Conservation (phyloP, 108 stramenopile species). For the Aurantiochytrium sp. region DNA sequence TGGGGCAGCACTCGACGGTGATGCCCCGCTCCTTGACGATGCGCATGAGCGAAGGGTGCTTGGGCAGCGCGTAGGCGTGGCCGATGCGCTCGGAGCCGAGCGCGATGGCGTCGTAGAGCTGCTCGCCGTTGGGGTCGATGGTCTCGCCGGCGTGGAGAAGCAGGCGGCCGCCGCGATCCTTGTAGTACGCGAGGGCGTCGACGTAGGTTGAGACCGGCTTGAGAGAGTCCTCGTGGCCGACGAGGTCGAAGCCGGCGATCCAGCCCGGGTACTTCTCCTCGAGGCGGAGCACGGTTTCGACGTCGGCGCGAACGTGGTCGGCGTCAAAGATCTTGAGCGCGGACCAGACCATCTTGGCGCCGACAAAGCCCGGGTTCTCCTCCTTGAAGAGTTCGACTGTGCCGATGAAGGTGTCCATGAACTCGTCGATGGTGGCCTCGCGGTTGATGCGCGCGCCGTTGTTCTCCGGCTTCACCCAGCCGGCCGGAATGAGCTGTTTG, state of each 20-base stretch:
- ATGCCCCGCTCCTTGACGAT: slow-evolving; percentile 6
- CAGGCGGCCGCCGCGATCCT: slow-evolving; percentile 13
- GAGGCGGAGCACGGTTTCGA: not conserved
- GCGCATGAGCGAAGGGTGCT: slow-evolving; percentile 1
- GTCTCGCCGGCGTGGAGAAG: slow-evolving; percentile 23
- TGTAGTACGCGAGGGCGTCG: slow-evolving; percentile 15
- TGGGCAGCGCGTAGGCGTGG: slow-evolving; percentile 30
- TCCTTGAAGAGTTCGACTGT: not conserved
- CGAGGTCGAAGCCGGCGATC: slow-evolving; percentile 14
- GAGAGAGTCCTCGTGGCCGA: not conserved
- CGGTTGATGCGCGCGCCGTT: not conserved
- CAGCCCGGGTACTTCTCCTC: not conserved
- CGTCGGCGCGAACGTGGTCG: not conserved
- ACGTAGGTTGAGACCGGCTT: not conserved
- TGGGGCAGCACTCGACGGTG: slow-evolving; percentile 25
- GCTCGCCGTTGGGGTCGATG: slow-evolving; percentile 1
- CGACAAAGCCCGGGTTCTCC: not conserved
- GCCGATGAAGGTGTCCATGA: slow-evolving; percentile 6
- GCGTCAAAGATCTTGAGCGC: not conserved
- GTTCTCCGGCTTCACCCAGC: not conserved
- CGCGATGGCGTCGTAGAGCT: slow-evolving; percentile 6
- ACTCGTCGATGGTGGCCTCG: not conserved
- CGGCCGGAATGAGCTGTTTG: not conserved
- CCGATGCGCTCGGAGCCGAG: slow-evolving; percentile 12
- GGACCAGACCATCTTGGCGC: slow-evolving; percentile 23